These are phyloP conservation scores for Toxoplasma gondii DNA, from an alignment of 169 alveolate species.

Conservation along the genomic window DNA sequence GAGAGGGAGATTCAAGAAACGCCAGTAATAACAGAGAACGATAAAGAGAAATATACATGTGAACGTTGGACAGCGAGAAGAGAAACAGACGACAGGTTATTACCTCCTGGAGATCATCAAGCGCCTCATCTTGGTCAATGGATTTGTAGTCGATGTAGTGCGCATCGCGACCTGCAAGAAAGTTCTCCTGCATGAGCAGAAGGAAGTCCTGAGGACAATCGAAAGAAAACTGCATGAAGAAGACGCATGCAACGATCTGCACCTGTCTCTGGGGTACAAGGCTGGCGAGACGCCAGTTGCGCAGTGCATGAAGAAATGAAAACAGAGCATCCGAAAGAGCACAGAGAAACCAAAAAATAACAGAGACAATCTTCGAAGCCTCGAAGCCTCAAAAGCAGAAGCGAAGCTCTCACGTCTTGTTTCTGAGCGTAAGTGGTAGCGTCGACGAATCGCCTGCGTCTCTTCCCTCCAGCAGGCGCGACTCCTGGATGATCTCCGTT, in stretches of 20 bases:
- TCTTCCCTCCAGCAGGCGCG: not conserved
- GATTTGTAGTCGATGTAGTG: not conserved
- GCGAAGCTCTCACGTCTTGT: not conserved
- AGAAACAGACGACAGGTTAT: not conserved
- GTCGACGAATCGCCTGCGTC: not conserved
- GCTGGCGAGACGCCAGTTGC: too few species aligned
- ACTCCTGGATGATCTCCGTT: not conserved
- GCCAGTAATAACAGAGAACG: not conserved
- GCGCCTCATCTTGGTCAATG: not conserved
- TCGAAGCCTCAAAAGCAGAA: too few species aligned
- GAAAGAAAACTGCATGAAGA: not conserved
- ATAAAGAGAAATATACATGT: too few species aligned
- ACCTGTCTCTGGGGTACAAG: too few species aligned
- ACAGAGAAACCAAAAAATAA: too few species aligned
- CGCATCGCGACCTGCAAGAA: not conserved
- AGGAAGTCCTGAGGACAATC: not conserved
- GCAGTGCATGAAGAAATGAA: too few species aligned
- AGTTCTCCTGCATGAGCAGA: not conserved
- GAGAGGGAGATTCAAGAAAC: not conserved
- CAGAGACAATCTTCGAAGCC: too few species aligned
- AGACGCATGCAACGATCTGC: not conserved
- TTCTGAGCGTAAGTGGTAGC: not conserved
- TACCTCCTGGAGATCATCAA: constrained; percentile 8
- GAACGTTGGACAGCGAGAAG: not conserved
- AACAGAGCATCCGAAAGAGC: too few species aligned